These are phyloP conservation scores for Cercophora samala DNA, from an alignment of 495 filamentous ascomycete species.

Conservation along the genomic window DNA sequence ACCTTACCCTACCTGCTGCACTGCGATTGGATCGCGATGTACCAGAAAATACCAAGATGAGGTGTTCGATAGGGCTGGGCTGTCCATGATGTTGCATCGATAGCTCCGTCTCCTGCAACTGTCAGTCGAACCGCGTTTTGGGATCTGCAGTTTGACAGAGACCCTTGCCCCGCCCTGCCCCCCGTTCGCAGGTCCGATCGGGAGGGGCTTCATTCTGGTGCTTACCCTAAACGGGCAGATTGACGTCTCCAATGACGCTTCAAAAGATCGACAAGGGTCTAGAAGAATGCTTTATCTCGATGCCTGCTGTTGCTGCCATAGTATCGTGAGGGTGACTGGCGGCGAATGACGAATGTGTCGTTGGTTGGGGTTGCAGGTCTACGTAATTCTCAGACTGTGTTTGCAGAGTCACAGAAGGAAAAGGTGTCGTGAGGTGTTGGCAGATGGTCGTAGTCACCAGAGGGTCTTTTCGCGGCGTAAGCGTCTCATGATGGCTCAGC, in stretches of 20 bases:
- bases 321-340: neutral
- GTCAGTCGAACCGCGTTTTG: neutral
- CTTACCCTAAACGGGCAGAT: neutral
- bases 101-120: neutral
- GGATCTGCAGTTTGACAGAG: conserved; percentile 12
- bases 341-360: neutral
- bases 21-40: neutral
- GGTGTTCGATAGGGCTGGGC: neutral
- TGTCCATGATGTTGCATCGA: conserved; percentile 7
- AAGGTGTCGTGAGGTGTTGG: neutral
- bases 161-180: conserved; percentile 17
- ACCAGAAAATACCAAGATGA: neutral
- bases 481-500: conserved; percentile 10
- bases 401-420: neutral
- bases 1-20: neutral
- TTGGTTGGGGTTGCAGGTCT: neutral
- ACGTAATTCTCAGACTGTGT: neutral
- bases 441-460: neutral
- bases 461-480: neutral
- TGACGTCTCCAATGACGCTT: conserved; percentile 19
- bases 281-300: conserved; percentile 10
- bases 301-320: conserved; percentile 10
- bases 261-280: neutral
- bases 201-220: neutral
- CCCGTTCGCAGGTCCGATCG: conserved; percentile 3